phyloP scores from a whole-genome alignment of 257 asterid genomes.

The Salvia splendens region DNA sequence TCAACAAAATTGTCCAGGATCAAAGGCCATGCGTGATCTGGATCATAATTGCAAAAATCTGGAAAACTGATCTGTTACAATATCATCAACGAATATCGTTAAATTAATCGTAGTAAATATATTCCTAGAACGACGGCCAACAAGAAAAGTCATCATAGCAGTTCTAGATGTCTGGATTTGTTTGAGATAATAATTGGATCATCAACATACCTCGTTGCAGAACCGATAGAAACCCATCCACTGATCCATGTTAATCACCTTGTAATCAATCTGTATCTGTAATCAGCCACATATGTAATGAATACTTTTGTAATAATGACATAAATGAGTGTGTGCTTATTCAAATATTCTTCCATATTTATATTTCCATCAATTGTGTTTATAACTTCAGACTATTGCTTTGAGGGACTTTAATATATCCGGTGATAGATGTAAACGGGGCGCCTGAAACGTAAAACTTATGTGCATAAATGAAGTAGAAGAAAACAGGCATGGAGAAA shows the following conservation, averaged over 20 bases:
- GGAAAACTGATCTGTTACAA: constrained; percentile 52
- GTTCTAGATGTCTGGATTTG: neutral
- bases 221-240: constrained; percentile 84
- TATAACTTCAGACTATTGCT: too few relatives aligned
- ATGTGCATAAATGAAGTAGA: neutral
- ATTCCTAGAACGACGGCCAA: too few relatives aligned
- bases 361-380: too few relatives aligned
- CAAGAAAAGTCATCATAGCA: too few relatives aligned
- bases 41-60: constrained; percentile 51
- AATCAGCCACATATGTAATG: constrained; percentile 14
- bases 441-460: neutral
- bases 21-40: constrained; percentile 62
- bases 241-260: constrained; percentile 86
- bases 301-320: constrained; percentile 2
- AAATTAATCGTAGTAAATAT: neutral
- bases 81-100: constrained; percentile 3
- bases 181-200: neutral
- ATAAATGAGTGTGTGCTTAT: neutral
- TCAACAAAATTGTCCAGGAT: constrained; percentile 63
- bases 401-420: too few relatives aligned
- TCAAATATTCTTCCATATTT: neutral
- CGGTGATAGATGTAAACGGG: neutral
- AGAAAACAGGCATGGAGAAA: constrained; percentile 2
- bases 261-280: constrained; percentile 79
- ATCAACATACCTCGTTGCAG: constrained; percentile 65